phyloP scores from a whole-genome alignment of 2,329 filamentous ascomycete species.

The Lecanosticta acicola region DNA sequence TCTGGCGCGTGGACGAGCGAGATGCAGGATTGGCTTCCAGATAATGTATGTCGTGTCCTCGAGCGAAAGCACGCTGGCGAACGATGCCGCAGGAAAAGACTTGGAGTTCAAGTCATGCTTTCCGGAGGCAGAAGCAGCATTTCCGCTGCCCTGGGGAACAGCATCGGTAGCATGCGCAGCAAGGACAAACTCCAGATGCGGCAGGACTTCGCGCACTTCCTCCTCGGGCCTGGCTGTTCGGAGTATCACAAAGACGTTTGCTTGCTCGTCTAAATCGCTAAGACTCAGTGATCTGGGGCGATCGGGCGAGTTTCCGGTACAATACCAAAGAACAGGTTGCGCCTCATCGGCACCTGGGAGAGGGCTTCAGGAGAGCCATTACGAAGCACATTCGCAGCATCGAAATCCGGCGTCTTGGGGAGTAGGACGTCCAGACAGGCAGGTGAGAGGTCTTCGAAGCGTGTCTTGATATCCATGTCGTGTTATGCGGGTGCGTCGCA shows the following conservation, averaged over 20 bases:
- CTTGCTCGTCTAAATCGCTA: conserved; percentile 25
- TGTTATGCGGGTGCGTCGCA: not conserved
- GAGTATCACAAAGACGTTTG: conserved; percentile 22
- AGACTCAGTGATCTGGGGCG: conserved; percentile 19
- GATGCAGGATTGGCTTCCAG: conserved; percentile 26
- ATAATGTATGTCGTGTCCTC: conserved; percentile 24
- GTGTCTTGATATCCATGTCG: conserved; percentile 12
- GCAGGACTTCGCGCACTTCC: conserved; percentile 20
- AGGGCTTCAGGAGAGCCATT: conserved; percentile 22
- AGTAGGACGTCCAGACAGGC: conserved; percentile 27
- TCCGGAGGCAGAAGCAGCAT: conserved; percentile 26
- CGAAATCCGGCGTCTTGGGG: conserved; percentile 19
- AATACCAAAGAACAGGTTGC: conserved; percentile 30
- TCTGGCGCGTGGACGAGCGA: conserved; percentile 48
- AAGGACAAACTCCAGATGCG: conserved; percentile 25
- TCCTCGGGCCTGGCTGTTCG: conserved; percentile 18
- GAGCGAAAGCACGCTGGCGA: conserved; percentile 17
- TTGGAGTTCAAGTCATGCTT: conserved; percentile 28
- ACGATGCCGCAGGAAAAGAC: conserved; percentile 8
- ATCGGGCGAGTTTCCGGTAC: not conserved
- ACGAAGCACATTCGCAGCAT: conserved; percentile 16
- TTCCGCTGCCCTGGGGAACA: conserved; percentile 26
- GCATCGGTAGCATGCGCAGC: conserved; percentile 32
- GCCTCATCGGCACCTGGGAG: conserved; percentile 18
- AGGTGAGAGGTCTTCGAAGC: conserved; percentile 22